A percentile compares a stretch with the other conserved stretches of the same genome.
phyloP scores from a whole-genome alignment of 164 flowering plant species.

The Litsea cubeba region DNA sequence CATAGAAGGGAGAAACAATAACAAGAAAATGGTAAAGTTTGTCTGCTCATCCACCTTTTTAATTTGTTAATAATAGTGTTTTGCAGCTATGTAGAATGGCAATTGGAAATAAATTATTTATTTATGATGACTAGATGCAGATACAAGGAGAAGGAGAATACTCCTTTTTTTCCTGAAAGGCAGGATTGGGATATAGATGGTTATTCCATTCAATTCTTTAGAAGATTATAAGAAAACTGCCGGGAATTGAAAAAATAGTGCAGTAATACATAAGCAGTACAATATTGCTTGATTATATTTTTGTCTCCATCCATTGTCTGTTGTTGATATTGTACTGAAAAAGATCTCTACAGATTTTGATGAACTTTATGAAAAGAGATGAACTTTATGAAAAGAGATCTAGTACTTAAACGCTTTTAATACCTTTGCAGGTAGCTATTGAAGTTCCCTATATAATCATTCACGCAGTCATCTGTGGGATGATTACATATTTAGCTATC shows the following conservation, averaged over 20 bases:
- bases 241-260: background rate
- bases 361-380: background rate
- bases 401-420: background rate
- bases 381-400: background rate
- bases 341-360: too few species aligned
- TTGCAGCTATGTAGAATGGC: background rate
- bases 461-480: constrained; percentile 24
- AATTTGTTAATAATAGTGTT: background rate
- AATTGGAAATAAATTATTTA: background rate
- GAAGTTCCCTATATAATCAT: constrained; percentile 45
- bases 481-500: constrained; percentile 39
- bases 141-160: too few species aligned
- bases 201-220: too few species aligned
- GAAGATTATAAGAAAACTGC: too few species aligned
- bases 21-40: background rate
- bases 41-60: background rate
- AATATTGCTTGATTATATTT: background rate
- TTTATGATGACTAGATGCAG: too few species aligned
- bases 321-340: too few species aligned
- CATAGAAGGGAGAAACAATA: background rate
- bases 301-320: background rate
- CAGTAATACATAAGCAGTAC: background rate
- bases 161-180: background rate
- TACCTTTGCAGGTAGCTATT: constrained; percentile 18
- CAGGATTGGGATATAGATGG: background rate